phyloP scores from a whole-genome alignment of 1,284 basidiomycete genomes.

The Trichosporon sp. region DNA sequence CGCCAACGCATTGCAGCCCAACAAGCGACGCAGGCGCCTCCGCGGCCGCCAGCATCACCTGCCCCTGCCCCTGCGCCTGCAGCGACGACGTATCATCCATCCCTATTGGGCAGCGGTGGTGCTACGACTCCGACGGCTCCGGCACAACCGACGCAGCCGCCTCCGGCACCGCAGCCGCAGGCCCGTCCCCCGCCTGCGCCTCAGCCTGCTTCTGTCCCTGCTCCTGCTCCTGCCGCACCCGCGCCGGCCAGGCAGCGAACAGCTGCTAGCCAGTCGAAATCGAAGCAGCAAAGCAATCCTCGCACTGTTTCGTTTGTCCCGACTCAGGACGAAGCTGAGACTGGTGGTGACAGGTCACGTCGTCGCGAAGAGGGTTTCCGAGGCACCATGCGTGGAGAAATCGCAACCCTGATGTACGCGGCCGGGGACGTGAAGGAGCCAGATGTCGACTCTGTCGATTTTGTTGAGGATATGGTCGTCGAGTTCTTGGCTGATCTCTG shows the following conservation, averaged over 20 bases:
- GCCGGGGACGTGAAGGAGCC: constrained; percentile 40
- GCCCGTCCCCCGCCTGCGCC: background rate
- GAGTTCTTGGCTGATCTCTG: constrained; percentile 41
- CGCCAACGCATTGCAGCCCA: constrained; percentile 10
- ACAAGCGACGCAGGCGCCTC: constrained; percentile 1
- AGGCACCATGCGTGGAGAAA: constrained; percentile 41
- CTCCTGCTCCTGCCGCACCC: no score
- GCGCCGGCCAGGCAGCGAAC: background rate
- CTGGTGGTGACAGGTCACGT: constrained; percentile 1
- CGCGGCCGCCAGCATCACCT: constrained; percentile 3
- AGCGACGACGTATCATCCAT: constrained; percentile 2
- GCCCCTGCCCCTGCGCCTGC: background rate
- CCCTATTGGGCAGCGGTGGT: background rate
- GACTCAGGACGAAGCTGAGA: background rate
- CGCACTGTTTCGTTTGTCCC: background rate
- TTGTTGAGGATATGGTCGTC: constrained; percentile 41
- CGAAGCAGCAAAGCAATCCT: constrained; percentile 4
- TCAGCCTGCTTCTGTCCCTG: background rate
- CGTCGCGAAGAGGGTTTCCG: constrained; percentile 32
- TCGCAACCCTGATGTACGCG: constrained; percentile 42
- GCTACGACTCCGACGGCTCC: background rate
- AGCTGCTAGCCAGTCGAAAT: background rate
- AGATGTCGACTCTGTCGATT: constrained; percentile 38
- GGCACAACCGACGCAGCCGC: background rate
- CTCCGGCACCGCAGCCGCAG: background rate